These are phyloP conservation scores for Manihot esculenta DNA, from an alignment of 441 rosid genomes.

Conservation along the genomic window DNA sequence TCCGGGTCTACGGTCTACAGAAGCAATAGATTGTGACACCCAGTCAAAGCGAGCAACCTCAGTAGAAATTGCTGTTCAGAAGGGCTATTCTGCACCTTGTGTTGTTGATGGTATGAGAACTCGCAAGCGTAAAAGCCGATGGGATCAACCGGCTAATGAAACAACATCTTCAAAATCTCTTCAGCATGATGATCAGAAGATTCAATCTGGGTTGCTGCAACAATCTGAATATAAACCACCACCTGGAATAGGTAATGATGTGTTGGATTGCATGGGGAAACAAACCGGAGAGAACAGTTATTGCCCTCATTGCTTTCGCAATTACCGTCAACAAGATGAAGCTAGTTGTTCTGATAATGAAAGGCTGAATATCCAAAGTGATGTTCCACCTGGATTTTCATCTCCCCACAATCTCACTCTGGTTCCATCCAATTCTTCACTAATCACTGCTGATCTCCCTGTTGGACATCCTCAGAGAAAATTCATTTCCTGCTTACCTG, in stretches of 20 bases:
- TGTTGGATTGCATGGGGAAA: constrained; percentile 21
- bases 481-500: constrained; percentile 61
- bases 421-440: constrained; percentile 35
- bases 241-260: constrained; percentile 17
- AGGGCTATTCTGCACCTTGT: constrained; percentile 38
- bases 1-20: constrained; percentile 49
- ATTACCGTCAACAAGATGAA: constrained; percentile 30
- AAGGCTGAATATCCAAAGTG: constrained; percentile 44
- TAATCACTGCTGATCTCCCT: constrained; percentile 27
- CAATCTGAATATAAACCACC: constrained; percentile 24
- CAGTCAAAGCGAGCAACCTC: constrained; percentile 44
- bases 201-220: constrained; percentile 23
- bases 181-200: constrained; percentile 36
- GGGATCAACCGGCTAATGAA: constrained; percentile 82
- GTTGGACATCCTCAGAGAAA: constrained; percentile 57
- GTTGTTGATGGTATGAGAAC: constrained; percentile 30
- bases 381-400: constrained; percentile 86
- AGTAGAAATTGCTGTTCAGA: constrained; percentile 36
- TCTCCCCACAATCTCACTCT: constrained; percentile 36
- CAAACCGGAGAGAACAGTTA: constrained; percentile 24
- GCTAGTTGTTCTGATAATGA: constrained; percentile 24
- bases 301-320: constrained; percentile 26
- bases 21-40: constrained; percentile 34
- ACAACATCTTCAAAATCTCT: constrained; percentile 29
- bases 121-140: constrained; percentile 94